A percentile compares a stretch with the other conserved stretches of the same genome.
Evolutionary conservation across 768 basidiomycete species (phyloP).

Genomic region (Coprinellus aureogranulatus): DNA sequence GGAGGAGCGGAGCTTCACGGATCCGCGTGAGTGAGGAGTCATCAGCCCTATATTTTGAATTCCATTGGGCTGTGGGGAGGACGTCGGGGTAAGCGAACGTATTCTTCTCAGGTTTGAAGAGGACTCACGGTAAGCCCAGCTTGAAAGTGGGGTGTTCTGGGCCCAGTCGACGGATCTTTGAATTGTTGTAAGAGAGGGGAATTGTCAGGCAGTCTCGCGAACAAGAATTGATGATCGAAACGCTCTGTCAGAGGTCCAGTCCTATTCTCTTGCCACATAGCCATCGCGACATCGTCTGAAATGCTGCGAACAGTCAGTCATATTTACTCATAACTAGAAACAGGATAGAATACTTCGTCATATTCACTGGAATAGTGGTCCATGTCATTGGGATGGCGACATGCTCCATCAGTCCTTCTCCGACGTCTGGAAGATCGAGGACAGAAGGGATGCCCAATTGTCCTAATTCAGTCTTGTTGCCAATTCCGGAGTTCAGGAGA

Average conservation of each 20-base stretch:
- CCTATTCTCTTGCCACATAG: conserved; percentile 3
- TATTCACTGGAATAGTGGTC: background rate
- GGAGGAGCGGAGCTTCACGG: conserved; percentile 16
- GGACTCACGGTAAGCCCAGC: conserved; percentile 17
- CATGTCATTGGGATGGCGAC: background rate
- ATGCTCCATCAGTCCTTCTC: conserved; percentile 17
- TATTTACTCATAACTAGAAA: background rate
- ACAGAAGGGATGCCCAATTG: conserved; percentile 7
- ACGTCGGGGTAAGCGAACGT: too few relatives aligned
- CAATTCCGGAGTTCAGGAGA: conserved; percentile 21
- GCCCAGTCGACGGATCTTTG: conserved; percentile 11
- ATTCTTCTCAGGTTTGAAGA: too few relatives aligned
- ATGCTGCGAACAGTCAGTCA: background rate
- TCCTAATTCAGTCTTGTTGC: conserved; percentile 11
- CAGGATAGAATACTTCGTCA: background rate
- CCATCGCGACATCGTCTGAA: background rate
- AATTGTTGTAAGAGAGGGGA: conserved; percentile 5
- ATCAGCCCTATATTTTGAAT: background rate
- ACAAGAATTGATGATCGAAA: conserved; percentile 5
- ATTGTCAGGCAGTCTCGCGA: conserved; percentile 4
- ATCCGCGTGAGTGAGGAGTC: conserved; percentile 14
- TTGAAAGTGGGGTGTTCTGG: conserved; percentile 11
- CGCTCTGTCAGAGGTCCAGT: conserved; percentile 7
- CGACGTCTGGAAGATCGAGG: conserved; percentile 17
- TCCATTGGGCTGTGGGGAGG: too few relatives aligned